Base-by-base conservation (phyloP, 1,284 basidiomycete genomes). In the Malassezia globosa region DNA sequence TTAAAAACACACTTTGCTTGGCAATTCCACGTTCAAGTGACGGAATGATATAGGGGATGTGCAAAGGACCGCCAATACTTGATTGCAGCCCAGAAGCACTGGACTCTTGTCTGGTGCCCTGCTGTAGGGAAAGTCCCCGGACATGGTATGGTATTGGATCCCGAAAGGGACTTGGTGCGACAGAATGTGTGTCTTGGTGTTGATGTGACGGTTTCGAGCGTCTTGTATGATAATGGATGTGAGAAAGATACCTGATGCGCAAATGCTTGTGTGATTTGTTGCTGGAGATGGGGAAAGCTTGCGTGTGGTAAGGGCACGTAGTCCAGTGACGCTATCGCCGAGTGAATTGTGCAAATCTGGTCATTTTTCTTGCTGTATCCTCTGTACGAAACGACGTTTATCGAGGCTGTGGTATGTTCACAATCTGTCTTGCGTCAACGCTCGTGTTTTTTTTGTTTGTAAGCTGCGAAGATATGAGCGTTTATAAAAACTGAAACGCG, bases 41-140 rank as follows among this genome's bases (percentile, higher is more conserved):
- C n/a, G n/a, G n/a, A n/a, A 11, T 13, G 29, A 16, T 31, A 16
- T 4, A 18, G 43, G 50, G 50, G 50, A 47, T 45, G 50, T 31
- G 25, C 50, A 52, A 52, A 52, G 50, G 50, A 52, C 45, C 50
- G 50, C 46, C 7, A 5, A 42, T 41, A 33, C 31, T 38, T 19
- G 22, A 51, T 42, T 52, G 50, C 50, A 52, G 50, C 50, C 29
- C 24, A 24, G 1, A 13, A 14, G 31, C 35, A 27, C 11, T 10
- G 24, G 29, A 25, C 37, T 22, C 35, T 7, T 24, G 2, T 16
- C 24, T 21, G 19, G 26, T 24, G 47, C 36, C 31, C 50, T 38
- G 50, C 50, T 52, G 50, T 47, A 52, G 50, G 50, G 50, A 52
- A 52, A 52, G 50, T 52, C 50, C 50, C 46, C 50, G 50, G 50